These are phyloP conservation scores for Acacia confusa DNA, from an alignment of 306 rosid genomes.

Conservation along the genomic window DNA sequence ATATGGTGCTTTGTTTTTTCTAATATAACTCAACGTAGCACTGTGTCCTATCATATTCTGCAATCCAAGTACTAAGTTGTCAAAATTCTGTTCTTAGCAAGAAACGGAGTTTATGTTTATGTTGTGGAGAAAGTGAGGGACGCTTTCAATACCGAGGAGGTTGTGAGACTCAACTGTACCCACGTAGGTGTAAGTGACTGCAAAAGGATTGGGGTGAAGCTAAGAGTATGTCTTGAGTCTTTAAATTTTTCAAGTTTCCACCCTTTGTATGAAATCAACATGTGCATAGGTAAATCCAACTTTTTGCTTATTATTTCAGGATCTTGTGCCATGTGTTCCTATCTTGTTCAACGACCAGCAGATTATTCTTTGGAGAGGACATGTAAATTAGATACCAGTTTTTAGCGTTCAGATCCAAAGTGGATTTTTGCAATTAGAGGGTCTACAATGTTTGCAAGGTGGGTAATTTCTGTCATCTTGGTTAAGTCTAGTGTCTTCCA, in stretches of 20 bases:
- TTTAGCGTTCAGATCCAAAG: constrained; percentile 30
- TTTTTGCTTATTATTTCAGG: constrained; percentile 44
- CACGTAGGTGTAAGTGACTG: constrained; percentile 82
- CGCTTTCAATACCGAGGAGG: constrained; percentile 69
- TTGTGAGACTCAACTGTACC: constrained; percentile 79
- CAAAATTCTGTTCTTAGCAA: constrained; percentile 51
- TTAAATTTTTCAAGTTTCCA: not conserved
- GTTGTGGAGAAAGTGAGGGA: constrained; percentile 80
- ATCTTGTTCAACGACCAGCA: constrained; percentile 89
- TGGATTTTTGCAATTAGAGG: not conserved
- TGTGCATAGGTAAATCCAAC: constrained; percentile 16
- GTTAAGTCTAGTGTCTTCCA: too few relatives aligned
- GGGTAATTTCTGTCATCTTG: not conserved
- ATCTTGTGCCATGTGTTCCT: constrained; percentile 82
- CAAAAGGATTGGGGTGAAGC: constrained; percentile 82
- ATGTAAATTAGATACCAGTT: constrained; percentile 33
- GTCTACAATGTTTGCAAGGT: not conserved
- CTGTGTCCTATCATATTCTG: not conserved
- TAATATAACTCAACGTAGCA: constrained; percentile 12
- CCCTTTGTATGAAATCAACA: constrained; percentile 10
- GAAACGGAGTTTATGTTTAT: constrained; percentile 86
- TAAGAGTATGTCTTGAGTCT: constrained; percentile 53
- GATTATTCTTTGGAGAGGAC: constrained; percentile 90
- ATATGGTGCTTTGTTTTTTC: not conserved
- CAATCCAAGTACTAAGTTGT: not conserved